Percentiles rank a stretch among this genome's conserved stretches.
These are phyloP conservation scores for Backusella parvicylindrica DNA, from an alignment of 192 early-diverging fungal species.

Conservation along the genomic window DNA sequence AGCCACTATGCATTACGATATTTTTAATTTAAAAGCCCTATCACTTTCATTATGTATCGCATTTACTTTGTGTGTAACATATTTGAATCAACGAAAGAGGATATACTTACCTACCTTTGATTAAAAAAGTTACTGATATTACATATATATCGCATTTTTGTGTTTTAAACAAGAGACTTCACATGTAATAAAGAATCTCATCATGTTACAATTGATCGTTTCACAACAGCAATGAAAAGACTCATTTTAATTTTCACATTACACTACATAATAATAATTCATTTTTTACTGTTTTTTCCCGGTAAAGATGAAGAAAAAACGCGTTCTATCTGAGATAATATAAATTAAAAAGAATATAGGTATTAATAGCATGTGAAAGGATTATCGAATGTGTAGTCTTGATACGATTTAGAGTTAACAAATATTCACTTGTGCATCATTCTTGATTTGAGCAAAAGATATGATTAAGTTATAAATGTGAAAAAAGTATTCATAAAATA, in stretches of 20 bases:
- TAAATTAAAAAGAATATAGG: neutral
- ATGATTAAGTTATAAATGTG: no score
- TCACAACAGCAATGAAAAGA: neutral
- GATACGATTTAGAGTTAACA: neutral
- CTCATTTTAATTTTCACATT: neutral
- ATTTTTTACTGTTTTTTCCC: neutral
- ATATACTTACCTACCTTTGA: neutral
- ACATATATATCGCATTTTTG: neutral
- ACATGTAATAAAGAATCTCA: neutral
- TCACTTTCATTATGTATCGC: neutral
- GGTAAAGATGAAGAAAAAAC: neutral
- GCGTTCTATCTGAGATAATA: neutral
- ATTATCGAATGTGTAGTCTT: neutral
- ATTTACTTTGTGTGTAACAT: neutral
- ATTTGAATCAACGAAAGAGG: no score
- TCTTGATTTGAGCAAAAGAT: neutral
- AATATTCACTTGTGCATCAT: neutral
- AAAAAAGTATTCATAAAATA: no score
- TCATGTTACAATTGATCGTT: conserved; percentile 1
- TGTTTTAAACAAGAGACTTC: neutral
- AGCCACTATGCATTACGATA: neutral
- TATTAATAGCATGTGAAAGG: no score
- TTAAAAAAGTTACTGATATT: neutral
- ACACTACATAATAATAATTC: neutral
- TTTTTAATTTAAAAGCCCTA: neutral